phyloP scores from a whole-genome alignment of 306 rosid species.

The Argentina anserina region DNA sequence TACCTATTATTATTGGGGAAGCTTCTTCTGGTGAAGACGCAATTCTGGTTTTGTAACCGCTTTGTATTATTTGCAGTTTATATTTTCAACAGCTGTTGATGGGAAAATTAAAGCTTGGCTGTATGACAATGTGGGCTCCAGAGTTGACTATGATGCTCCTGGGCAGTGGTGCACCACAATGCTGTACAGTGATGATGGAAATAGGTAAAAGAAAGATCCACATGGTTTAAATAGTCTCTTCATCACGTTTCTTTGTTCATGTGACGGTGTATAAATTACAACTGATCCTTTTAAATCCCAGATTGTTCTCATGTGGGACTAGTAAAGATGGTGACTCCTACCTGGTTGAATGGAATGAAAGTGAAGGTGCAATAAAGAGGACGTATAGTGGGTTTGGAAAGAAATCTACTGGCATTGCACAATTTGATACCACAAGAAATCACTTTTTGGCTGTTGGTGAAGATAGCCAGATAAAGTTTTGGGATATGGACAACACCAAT shows the following conservation, averaged over 20 bases:
- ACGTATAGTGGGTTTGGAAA: conserved; percentile 59
- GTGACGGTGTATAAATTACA: background rate
- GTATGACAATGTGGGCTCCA: conserved; percentile 58
- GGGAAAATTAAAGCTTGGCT: conserved; percentile 77
- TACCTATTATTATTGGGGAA: background rate
- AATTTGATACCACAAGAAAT: conserved; percentile 68
- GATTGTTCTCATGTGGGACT: conserved; percentile 73
- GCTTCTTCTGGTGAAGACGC: background rate
- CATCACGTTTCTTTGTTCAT: background rate
- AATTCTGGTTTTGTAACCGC: background rate
- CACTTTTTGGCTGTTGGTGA: conserved; percentile 74
- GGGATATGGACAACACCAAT: conserved; percentile 64
- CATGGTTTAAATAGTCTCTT: background rate
- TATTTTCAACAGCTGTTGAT: conserved; percentile 72
- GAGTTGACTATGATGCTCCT: conserved; percentile 78
- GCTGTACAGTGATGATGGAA: conserved; percentile 77
- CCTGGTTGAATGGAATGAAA: conserved; percentile 77
- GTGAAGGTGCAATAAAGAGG: conserved; percentile 72
- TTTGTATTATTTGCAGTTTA: conserved; percentile 41
- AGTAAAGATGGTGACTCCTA: conserved; percentile 68
- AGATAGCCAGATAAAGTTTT: conserved; percentile 60
- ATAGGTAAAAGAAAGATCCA: conserved; percentile 34
- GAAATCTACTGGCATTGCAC: conserved; percentile 56
- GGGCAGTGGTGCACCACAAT: conserved; percentile 64
- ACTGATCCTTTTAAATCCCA: conserved; percentile 17